A percentile compares a stretch with the other conserved stretches of the same genome.
Evolutionary conservation across 805 yeast species (phyloP).

Genomic region (Pichia exigua): DNA sequence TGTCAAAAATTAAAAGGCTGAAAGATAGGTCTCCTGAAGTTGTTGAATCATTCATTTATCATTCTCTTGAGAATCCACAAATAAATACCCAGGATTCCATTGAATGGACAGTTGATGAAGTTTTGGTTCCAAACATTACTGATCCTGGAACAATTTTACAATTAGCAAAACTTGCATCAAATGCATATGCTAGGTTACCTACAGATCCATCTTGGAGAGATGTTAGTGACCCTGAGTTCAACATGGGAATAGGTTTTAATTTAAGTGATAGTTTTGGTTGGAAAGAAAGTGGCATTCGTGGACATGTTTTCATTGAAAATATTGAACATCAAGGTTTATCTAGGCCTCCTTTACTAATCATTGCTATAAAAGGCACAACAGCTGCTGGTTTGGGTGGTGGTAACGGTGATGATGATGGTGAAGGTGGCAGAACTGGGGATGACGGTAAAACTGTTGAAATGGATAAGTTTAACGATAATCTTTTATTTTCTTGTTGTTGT

Average conservation of each 20-base stretch:
- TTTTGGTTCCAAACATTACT: constrained; percentile 62
- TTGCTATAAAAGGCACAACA: constrained; percentile 86
- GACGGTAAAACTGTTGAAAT: constrained; percentile 61
- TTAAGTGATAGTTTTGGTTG: constrained; percentile 70
- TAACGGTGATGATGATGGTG: constrained; percentile 33
- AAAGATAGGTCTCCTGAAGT: constrained; percentile 47
- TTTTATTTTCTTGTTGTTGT: constrained; percentile 91
- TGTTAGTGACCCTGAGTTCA: constrained; percentile 16
- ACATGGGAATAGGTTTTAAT: constrained; percentile 32
- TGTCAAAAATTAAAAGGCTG: constrained; percentile 29
- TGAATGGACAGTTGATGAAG: constrained; percentile 57
- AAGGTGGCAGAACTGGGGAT: constrained; percentile 32
- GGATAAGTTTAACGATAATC: constrained; percentile 82
- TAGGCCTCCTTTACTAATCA: constrained; percentile 40
- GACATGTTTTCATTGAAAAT: constrained; percentile 72
- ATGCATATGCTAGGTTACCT: constrained; percentile 82
- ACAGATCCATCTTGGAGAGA: constrained; percentile 82
- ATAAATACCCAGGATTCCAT: constrained; percentile 33
- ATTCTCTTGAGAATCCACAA: constrained; percentile 36
- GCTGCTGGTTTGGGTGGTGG: constrained; percentile 61
- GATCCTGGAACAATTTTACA: constrained; percentile 68
- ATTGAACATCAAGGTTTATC: constrained; percentile 31
- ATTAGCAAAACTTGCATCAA: constrained; percentile 78
- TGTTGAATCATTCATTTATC: constrained; percentile 57
- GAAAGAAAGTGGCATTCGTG: constrained; percentile 79